These are phyloP conservation scores for Coniferiporia weirii DNA, from an alignment of 1,284 basidiomycete species.

Conservation along the genomic window DNA sequence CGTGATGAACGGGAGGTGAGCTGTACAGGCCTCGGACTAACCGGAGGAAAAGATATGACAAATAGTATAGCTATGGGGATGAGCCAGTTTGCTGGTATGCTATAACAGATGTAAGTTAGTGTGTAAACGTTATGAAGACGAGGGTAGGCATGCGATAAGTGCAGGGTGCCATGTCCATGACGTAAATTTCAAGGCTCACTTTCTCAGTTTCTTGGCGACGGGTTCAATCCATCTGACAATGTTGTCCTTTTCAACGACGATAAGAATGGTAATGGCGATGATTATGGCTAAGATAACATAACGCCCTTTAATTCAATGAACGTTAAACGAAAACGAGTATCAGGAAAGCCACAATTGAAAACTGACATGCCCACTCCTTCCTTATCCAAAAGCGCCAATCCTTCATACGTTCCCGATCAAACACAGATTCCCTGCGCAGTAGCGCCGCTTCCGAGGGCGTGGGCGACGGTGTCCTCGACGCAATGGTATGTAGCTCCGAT, in stretches of 20 bases:
- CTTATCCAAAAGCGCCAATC: constrained; percentile 35
- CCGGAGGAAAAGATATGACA: constrained; percentile 28
- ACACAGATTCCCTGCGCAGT: constrained; percentile 25
- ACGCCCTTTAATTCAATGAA: background rate
- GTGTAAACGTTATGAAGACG: background rate
- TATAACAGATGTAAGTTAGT: constrained; percentile 12
- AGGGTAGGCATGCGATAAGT: background rate
- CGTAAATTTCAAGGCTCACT: constrained; percentile 23
- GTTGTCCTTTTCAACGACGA: constrained; percentile 49
- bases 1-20: constrained; percentile 17
- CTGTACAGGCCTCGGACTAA: constrained; percentile 13
- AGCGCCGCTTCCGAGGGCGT: constrained; percentile 35
- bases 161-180: background rate
- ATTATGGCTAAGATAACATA: constrained; percentile 1
- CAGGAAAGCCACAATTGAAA: background rate
- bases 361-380: constrained; percentile 39
- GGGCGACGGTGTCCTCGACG: constrained; percentile 33
- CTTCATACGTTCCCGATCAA: constrained; percentile 40
- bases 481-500: constrained; percentile 5
- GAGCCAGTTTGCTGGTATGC: constrained; percentile 39
- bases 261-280: constrained; percentile 40
- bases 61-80: constrained; percentile 41
- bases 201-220: constrained; percentile 45
- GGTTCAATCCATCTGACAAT: constrained; percentile 57
- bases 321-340: background rate